Conservation (phyloP, 345 rosid genomes). For the Salix exigua region DNA sequence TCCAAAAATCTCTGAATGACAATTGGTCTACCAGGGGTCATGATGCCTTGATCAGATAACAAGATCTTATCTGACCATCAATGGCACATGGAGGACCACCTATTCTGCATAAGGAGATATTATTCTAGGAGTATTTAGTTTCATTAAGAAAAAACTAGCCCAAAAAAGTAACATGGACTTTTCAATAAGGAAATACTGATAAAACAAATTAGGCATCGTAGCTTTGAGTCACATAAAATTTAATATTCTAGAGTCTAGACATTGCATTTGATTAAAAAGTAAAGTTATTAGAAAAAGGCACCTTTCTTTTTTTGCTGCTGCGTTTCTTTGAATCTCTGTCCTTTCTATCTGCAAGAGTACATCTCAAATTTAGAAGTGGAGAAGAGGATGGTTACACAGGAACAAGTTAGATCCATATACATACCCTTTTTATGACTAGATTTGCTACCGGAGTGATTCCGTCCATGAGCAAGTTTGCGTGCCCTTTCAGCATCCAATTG, state of each 20-base stretch:
- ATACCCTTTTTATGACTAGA: slow-evolving; percentile 54
- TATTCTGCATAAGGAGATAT: background rate
- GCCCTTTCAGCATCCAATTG: slow-evolving; percentile 98
- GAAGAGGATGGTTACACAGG: background rate
- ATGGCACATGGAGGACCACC: background rate
- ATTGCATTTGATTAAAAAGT: background rate
- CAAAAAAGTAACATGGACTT: background rate
- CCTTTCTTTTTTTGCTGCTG: slow-evolving; percentile 86
- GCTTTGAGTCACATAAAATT: background rate
- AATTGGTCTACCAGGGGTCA: background rate
- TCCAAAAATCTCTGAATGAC: background rate
- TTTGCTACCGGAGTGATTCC: slow-evolving; percentile 69
- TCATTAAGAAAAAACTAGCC: background rate
- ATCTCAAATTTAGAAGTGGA: slow-evolving; percentile 14
- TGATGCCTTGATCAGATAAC: background rate
- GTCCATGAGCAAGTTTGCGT: slow-evolving; percentile 80
- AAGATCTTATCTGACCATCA: background rate
- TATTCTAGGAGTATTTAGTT: background rate
- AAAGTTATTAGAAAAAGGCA: slow-evolving; percentile 20
- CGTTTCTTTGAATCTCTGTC: slow-evolving; percentile 76
- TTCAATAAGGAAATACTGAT: background rate
- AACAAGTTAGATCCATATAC: slow-evolving; percentile 13
- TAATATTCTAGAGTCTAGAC: background rate
- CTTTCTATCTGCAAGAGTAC: slow-evolving; percentile 60
- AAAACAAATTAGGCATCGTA: background rate